phyloP scores from a whole-genome alignment of 2,329 filamentous ascomycete species.

The Diaporthe ilicicola region DNA sequence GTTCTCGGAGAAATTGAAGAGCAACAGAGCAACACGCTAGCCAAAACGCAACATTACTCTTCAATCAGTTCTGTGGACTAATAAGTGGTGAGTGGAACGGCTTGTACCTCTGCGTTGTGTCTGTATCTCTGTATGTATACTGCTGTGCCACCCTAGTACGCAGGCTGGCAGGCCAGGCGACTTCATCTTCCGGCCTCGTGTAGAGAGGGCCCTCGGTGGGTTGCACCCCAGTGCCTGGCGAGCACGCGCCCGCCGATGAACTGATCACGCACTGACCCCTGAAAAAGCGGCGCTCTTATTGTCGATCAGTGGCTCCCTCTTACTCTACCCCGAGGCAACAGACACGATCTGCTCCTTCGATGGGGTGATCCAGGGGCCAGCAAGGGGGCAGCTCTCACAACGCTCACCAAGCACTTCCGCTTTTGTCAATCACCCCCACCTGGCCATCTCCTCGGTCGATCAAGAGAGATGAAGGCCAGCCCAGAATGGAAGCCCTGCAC shows the following conservation, averaged over 20 bases:
- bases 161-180: too few relatives aligned
- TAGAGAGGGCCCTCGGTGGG: neutral
- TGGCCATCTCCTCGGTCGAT: conserved; percentile 11
- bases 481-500: neutral
- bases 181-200: neutral
- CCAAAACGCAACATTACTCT: neutral
- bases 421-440: conserved; percentile 8
- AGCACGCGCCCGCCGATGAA: neutral
- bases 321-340: neutral
- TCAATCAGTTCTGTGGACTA: neutral
- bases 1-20: neutral
- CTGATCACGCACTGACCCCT: conserved; percentile 7
- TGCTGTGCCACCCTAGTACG: neutral
- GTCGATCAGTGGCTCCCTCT: conserved; percentile 21
- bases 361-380: conserved; percentile 23
- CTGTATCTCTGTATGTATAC: neutral
- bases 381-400: neutral
- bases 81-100: neutral
- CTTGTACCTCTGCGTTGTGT: neutral
- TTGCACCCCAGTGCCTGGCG: neutral
- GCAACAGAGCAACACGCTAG: neutral
- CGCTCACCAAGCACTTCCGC: neutral
- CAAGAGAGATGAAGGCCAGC: conserved; percentile 15
- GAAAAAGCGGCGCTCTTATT: conserved; percentile 7
- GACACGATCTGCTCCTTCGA: conserved; percentile 2